Conservation (phyloP, 2,329 filamentous ascomycete genomes). For the Trichoderma harzianum region DNA sequence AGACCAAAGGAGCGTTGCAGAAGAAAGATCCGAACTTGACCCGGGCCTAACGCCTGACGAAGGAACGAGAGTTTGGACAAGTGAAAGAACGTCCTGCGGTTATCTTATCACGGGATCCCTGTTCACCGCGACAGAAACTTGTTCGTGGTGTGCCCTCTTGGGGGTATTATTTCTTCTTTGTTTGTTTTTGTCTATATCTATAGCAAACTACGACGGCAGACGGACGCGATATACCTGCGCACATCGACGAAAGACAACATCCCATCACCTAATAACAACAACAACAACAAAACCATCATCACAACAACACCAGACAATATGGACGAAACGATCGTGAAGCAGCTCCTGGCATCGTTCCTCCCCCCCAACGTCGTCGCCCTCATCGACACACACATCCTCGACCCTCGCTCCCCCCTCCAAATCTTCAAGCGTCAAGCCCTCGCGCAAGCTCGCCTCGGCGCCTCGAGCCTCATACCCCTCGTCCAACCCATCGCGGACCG, state of each 20-base stretch:
- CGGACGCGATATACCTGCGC: background rate
- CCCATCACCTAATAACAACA: background rate
- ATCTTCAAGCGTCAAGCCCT: conserved; percentile 35
- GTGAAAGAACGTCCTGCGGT: background rate
- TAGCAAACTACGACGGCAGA: background rate
- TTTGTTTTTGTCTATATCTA: background rate
- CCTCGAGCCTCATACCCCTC: conserved; percentile 38
- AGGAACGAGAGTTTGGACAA: background rate
- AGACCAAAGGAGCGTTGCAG: background rate
- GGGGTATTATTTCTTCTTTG: background rate
- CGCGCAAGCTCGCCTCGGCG: conserved; percentile 28
- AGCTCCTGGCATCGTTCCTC: conserved; percentile 40
- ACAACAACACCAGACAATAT: conserved; percentile 21
- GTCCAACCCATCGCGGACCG: conserved; percentile 44
- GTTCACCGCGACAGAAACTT: background rate
- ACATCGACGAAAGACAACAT: no score
- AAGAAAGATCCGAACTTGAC: background rate
- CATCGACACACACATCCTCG: conserved; percentile 47
- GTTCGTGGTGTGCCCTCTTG: background rate
- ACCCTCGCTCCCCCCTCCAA: conserved; percentile 45
- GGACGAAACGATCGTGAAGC: conserved; percentile 32
- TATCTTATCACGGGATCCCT: conserved; percentile 1
- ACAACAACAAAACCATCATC: background rate
- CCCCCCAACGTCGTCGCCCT: conserved; percentile 43
- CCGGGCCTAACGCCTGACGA: background rate